These are phyloP conservation scores for Boechera divaricarpa DNA, from an alignment of 345 rosid species.

Conservation along the genomic window DNA sequence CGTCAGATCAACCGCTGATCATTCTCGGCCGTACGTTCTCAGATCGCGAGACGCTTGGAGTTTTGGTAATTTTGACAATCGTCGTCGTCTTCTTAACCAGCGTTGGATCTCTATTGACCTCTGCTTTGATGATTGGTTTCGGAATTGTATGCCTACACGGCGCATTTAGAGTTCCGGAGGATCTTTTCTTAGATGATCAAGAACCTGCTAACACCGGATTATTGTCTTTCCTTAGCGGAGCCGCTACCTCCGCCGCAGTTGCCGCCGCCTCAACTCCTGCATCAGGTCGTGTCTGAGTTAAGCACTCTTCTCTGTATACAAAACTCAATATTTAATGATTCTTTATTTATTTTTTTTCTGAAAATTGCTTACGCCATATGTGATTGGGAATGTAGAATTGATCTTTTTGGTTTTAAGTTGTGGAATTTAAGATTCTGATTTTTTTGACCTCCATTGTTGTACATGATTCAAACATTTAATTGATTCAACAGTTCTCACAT, in stretches of 20 bases:
- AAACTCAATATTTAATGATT: slow-evolving; percentile 1
- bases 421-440: slow-evolving; percentile 5
- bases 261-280: slow-evolving; percentile 65
- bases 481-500: background rate
- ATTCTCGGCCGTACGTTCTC: slow-evolving; percentile 70
- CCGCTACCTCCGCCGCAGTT: slow-evolving; percentile 67
- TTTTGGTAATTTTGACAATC: slow-evolving; percentile 57
- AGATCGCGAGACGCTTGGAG: slow-evolving; percentile 75
- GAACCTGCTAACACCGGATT: slow-evolving; percentile 65
- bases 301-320: background rate
- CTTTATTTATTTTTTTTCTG: background rate
- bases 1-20: slow-evolving; percentile 73
- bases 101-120: slow-evolving; percentile 74
- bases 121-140: slow-evolving; percentile 65
- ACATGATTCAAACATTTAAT: slow-evolving; percentile 6
- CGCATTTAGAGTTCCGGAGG: slow-evolving; percentile 85
- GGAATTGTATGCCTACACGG: slow-evolving; percentile 78
- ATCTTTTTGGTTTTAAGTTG: background rate
- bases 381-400: slow-evolving; percentile 21
- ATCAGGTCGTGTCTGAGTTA: slow-evolving; percentile 49
- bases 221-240: slow-evolving; percentile 68
- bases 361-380: background rate
- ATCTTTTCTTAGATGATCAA: slow-evolving; percentile 78
- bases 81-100: slow-evolving; percentile 73
- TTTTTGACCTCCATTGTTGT: background rate